phyloP scores from a whole-genome alignment of 352 stramenopile genomes.

The Phytophthora sp. region DNA sequence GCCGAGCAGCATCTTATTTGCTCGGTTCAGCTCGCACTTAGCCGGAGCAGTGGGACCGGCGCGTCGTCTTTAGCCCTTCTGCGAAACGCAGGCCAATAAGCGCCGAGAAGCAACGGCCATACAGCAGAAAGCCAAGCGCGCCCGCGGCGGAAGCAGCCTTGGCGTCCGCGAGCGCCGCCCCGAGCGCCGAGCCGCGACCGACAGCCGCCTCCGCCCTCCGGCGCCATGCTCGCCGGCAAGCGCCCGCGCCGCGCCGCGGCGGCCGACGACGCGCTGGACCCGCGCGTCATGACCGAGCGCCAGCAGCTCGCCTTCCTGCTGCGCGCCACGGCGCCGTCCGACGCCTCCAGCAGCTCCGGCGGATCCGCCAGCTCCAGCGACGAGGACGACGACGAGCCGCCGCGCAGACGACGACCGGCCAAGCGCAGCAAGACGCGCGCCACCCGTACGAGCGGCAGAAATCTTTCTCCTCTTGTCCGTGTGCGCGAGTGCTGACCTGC shows the following conservation, averaged over 20 bases:
- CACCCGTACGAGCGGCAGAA: conserved; percentile 14
- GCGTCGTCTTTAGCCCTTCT: conserved; percentile 32
- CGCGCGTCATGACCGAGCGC: conserved; percentile 83
- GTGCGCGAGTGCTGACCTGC: background rate
- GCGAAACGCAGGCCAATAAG: conserved; percentile 33
- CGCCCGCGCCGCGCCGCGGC: conserved; percentile 30
- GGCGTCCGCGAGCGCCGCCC: conserved; percentile 37
- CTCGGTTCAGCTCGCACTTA: conserved; percentile 36
- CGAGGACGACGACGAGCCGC: conserved; percentile 31
- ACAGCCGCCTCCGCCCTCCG: background rate
- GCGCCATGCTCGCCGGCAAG: conserved; percentile 33
- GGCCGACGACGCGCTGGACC: conserved; percentile 45
- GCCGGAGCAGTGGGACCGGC: conserved; percentile 13
- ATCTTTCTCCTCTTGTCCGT: conserved; percentile 1
- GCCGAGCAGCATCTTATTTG: no score
- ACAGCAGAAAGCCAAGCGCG: conserved; percentile 18
- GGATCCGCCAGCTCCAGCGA: conserved; percentile 36
- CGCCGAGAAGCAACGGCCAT: conserved; percentile 33
- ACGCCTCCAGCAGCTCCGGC: conserved; percentile 37
- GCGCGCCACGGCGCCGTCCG: conserved; percentile 70
- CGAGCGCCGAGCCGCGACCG: conserved; percentile 31
- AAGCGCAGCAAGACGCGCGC: conserved; percentile 37
- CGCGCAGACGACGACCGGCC: conserved; percentile 25
- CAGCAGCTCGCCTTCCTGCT: conserved; percentile 86
- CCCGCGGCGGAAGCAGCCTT: conserved; percentile 24